These are phyloP conservation scores for Colletotrichum orchidophilum DNA, from an alignment of 2,329 filamentous ascomycete genomes.

Conservation along the genomic window DNA sequence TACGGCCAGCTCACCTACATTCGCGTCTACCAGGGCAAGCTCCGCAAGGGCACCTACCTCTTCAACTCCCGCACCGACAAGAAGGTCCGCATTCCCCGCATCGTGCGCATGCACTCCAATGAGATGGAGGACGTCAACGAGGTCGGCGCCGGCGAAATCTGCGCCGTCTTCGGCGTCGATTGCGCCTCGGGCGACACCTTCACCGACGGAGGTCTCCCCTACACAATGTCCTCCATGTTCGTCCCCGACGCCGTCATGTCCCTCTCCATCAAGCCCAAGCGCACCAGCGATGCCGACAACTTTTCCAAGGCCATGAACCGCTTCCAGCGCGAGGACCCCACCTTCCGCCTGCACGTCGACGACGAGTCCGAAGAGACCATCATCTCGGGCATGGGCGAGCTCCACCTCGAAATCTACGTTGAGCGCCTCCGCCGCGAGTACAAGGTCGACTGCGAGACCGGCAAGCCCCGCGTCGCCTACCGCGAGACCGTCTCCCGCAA, in stretches of 20 bases:
- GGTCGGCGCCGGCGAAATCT: constrained; percentile 96
- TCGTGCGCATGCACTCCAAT: constrained; percentile 99
- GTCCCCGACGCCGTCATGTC: constrained; percentile 98
- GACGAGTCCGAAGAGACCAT: constrained; percentile 94
- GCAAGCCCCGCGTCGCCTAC: constrained; percentile 96
- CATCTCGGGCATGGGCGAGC: constrained; percentile 97
- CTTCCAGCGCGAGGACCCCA: constrained; percentile 98
- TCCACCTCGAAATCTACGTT: constrained; percentile 97
- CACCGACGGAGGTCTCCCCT: constrained; percentile 90
- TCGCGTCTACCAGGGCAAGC: constrained; percentile 92
- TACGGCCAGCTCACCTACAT: constrained; percentile 99
- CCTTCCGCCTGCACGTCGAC: constrained; percentile 94
- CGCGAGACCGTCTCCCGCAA: constrained; percentile 87
- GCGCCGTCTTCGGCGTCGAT: constrained; percentile 97
- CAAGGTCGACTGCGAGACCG: constrained; percentile 94
- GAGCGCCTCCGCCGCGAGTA: constrained; percentile 98
- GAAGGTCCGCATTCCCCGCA: constrained; percentile 95
- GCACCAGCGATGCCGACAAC: constrained; percentile 88
- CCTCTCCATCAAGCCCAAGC: constrained; percentile 95
- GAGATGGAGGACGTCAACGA: constrained; percentile 98
- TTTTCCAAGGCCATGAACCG: constrained; percentile 99
- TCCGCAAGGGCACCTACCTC: constrained; percentile 88
- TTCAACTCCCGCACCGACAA: constrained; percentile 95
- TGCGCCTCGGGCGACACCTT: constrained; percentile 98
- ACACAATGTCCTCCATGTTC: constrained; percentile 98